Evolutionary conservation across 2,329 filamentous ascomycete genomes (phyloP), one percentile per base, ranked within the genome.

Genomic region (Phyllosticta citrichinensis): DNA sequence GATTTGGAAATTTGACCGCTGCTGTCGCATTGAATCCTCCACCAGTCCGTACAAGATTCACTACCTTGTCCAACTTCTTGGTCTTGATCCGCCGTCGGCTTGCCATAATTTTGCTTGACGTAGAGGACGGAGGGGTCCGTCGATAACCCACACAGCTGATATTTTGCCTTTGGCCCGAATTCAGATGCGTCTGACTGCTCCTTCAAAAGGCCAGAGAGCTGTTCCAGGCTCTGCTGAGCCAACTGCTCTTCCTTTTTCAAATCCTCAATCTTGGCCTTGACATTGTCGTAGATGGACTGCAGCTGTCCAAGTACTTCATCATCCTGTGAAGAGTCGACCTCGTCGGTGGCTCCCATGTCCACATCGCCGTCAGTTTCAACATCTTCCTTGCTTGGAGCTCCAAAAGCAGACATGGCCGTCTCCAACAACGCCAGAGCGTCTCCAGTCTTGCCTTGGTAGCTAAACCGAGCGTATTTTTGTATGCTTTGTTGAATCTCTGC

Each of bases 391-490:
- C 17, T 14, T 5, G 25, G n/a, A 24, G 52, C 6, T 5, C 22
- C 19, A 57, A 72, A 74, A 5, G 71, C 71, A 50, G 65, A 65
- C 67, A 75, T 74, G 62, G 71, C 66, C 65, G 70, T 68, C 70
- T 73, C 70, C 5, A 79, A 68, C 57, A 79, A 66, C 24, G 70
- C 67, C 55, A 73, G 61, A 5, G 75, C 68, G 20, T 76, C 73
- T 2, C 77, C 60, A 25, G 66, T 65, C 27, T 69, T 66, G 0
- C 66, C 64, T 25, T 68, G 62, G 19, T 66, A 63, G 27, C 50
- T 61, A 20, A 59, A 57, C n/a, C 20, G 52, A 5, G 56, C 55
- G 12, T 35, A 27, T n/a, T 40, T 56, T 24, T 59, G 52, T 70
- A 58, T 1, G 66, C 64, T 30, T 60, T 59, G 56, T 71, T 71